Base-by-base conservation (phyloP, 2,329 filamentous ascomycete genomes). In the Botrytis elliptica region DNA sequence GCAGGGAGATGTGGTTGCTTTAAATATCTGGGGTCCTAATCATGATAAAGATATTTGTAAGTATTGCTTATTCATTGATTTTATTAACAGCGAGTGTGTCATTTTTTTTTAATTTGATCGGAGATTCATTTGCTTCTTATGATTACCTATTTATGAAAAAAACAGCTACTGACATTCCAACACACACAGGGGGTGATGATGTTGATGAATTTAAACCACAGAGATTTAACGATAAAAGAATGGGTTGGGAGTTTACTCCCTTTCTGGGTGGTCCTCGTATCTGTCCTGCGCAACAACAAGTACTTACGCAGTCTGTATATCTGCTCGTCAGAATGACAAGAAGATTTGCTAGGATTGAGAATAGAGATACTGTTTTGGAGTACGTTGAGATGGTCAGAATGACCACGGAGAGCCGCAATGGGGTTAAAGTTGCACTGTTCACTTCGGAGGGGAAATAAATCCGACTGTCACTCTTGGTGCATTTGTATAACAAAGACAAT, bases 201-300 rank as follows among this genome's bases (percentile, higher is more conserved):
- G 83, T 33, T 85, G 75, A 78, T 0, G 78, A 79, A 49, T 82
- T 81, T 64, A 75, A 76, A 1, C 81, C 81, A 0, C 78, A 82
- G 46, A 75, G 81, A 14, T 82, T 80, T 79, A 76, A 75, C 4
- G 80, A 44, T 36, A 69, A 20, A 20, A 86, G 62, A 85, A 86
- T 74, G 85, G 86, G 1, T 78, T 83, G 16, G 83, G 79, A 76
- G 1, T 82, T 81, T 74, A 64, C 82, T 6, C 80, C 79, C 3
- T 81, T 83, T 71, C 79, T 81, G 65, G 77, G 79, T 3, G 81
- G 82, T 9, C 78, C 79, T 12, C 77, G 80, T 8, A 78, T 82
- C 22, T 81, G 79, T 75, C 75, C 80, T 68, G 81, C 76, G 46
- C 78, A 81, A 55, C 80, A 82, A 75, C 81, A 80, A 57, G 81